These are phyloP conservation scores for Primulina tabacum DNA, from an alignment of 257 asterid species.

Conservation along the genomic window DNA sequence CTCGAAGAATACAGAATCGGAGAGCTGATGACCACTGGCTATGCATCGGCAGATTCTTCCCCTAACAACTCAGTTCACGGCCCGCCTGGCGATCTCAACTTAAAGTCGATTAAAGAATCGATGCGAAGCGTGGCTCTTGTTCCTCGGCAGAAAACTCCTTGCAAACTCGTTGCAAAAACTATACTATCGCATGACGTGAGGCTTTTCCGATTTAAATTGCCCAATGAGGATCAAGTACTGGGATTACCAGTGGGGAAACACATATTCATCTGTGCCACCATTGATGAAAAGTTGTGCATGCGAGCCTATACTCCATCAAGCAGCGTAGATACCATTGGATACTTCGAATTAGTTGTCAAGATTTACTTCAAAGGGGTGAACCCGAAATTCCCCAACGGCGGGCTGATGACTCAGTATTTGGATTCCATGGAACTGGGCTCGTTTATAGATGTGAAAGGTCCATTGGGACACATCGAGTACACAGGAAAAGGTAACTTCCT, in stretches of 20 bases:
- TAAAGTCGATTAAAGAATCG: slow-evolving; percentile 56
- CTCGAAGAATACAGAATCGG: slow-evolving; percentile 80
- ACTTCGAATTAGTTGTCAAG: slow-evolving; percentile 74
- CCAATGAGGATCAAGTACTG: slow-evolving; percentile 59
- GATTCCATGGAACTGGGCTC: slow-evolving; percentile 56
- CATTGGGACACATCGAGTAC: slow-evolving; percentile 90
- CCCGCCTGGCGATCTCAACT: slow-evolving; percentile 29
- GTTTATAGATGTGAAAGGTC: slow-evolving; percentile 68
- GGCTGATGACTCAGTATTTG: slow-evolving; percentile 69
- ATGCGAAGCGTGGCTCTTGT: slow-evolving; percentile 41
- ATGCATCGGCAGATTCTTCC: slow-evolving; percentile 60
- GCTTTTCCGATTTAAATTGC: slow-evolving; percentile 59
- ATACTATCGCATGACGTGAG: slow-evolving; percentile 70
- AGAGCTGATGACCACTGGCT: slow-evolving; percentile 62
- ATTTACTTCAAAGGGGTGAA: slow-evolving; percentile 63
- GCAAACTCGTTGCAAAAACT: slow-evolving; percentile 55
- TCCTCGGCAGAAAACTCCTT: slow-evolving; percentile 68
- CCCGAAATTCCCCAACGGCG: slow-evolving; percentile 85
- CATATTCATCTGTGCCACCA: slow-evolving; percentile 62
- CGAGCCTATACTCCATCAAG: slow-evolving; percentile 91
- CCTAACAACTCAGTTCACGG: slow-evolving; percentile 77
- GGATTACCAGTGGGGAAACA: slow-evolving; percentile 87
- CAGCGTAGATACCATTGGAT: slow-evolving; percentile 56
- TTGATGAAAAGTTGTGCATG: slow-evolving; percentile 77
- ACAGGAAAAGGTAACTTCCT: slow-evolving; percentile 56